Evolutionary conservation across 1,284 basidiomycete genomes (phyloP).

Genomic region (Rhodotorula glutinis): DNA sequence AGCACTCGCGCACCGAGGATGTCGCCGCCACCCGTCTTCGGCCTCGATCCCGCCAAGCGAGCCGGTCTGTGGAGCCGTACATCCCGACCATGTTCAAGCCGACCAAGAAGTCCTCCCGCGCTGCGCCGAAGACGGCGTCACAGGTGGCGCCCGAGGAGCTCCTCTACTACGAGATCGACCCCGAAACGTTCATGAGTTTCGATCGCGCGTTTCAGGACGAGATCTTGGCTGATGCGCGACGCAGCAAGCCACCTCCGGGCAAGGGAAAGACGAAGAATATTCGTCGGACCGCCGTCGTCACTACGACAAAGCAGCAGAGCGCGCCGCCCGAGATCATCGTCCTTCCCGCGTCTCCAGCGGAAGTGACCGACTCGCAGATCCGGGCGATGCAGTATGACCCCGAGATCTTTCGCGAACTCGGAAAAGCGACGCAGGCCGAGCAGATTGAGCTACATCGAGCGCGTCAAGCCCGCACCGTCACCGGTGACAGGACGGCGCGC

Average conservation of each 20-base stretch:
- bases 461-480: constrained; percentile 1
- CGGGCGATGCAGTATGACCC: constrained; percentile 4
- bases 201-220: constrained; percentile 13
- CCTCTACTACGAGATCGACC: constrained; percentile 28
- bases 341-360: constrained; percentile 9
- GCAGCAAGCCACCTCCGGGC: constrained; percentile 3
- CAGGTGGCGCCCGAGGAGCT: constrained; percentile 25
- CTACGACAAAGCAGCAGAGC: neutral
- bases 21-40: neutral
- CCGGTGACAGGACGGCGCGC: neutral
- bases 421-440: constrained; percentile 14
- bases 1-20: no score
- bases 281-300: neutral
- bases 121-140: constrained; percentile 5
- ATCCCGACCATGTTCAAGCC: constrained; percentile 23
- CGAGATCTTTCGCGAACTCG: constrained; percentile 13
- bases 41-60: neutral
- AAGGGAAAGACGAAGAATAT: neutral
- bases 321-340: constrained; percentile 13
- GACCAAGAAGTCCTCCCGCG: neutral
- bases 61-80: neutral
- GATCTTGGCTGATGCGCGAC: constrained; percentile 11
- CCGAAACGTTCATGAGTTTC: constrained; percentile 18
- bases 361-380: constrained; percentile 46
- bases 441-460: constrained; percentile 9